These are phyloP conservation scores for Citrus inodora DNA, from an alignment of 345 rosid species.

Conservation along the genomic window DNA sequence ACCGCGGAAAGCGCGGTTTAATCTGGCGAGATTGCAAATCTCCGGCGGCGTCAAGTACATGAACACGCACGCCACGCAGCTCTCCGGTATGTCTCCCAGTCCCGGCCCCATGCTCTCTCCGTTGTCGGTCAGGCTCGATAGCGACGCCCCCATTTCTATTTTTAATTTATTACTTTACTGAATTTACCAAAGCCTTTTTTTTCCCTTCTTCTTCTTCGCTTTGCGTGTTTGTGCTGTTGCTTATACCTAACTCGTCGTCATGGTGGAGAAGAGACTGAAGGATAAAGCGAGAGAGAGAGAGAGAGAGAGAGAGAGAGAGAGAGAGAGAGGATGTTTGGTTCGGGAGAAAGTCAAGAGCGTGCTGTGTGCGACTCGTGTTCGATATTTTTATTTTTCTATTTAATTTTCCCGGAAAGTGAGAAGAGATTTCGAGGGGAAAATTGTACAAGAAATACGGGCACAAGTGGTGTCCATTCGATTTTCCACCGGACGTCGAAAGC, in stretches of 20 bases:
- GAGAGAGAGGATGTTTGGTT: not conserved
- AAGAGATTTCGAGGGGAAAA: not conserved
- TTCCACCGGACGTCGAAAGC: not conserved
- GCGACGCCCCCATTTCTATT: constrained; percentile 76
- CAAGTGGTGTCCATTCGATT: not conserved
- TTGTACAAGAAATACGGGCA: not conserved
- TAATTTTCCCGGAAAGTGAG: constrained; percentile 15
- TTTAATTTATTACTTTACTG: not conserved
- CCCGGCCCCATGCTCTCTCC: constrained; percentile 54
- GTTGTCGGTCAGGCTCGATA: constrained; percentile 67
- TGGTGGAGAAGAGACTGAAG: not conserved
- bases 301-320: not conserved
- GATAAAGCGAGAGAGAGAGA: not conserved
- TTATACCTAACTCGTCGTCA: not conserved
- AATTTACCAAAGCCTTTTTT: not conserved
- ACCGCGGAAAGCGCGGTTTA: constrained; percentile 76
- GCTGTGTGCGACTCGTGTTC: not conserved
- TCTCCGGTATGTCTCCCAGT: constrained; percentile 90
- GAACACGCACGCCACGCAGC: constrained; percentile 89
- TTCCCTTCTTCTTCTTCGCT: not conserved
- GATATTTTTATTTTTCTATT: not conserved
- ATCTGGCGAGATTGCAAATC: constrained; percentile 91
- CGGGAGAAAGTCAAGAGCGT: not conserved
- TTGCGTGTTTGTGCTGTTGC: no score
- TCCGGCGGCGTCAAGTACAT: constrained; percentile 84